Percentiles rank a stretch among this genome's conserved stretches.
Conservation (phyloP, 352 stramenopile species). For the Poterioochromonas sp. region DNA sequence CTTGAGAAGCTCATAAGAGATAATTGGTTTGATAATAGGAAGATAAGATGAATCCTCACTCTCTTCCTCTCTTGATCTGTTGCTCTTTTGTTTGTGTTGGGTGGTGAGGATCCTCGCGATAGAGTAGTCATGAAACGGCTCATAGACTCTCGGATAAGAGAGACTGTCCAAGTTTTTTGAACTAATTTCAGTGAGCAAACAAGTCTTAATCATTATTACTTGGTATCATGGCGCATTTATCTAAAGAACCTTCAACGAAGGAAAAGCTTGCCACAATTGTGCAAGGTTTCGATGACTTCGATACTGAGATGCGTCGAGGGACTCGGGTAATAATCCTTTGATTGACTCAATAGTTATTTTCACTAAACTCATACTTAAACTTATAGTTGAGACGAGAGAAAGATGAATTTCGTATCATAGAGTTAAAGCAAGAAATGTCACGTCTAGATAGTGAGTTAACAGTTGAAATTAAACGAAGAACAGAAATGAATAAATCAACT, state of each 20-base stretch:
- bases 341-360: background rate
- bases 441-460: constrained; percentile 63
- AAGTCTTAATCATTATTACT: too few species aligned
- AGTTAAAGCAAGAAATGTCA: constrained; percentile 69
- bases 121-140: too few species aligned
- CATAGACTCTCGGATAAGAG: too few species aligned
- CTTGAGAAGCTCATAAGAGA: too few species aligned
- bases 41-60: too few species aligned
- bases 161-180: too few species aligned
- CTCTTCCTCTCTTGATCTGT: too few species aligned
- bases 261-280: constrained; percentile 70
- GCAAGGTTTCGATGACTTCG: constrained; percentile 66
- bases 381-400: constrained; percentile 54
- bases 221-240: background rate
- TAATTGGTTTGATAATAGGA: too few species aligned
- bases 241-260: constrained; percentile 51
- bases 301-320: constrained; percentile 70
- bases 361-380: background rate
- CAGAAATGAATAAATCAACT: constrained; percentile 71
- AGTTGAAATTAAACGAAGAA: constrained; percentile 63
- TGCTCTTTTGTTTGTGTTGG: too few species aligned
- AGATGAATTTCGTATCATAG: constrained; percentile 62
- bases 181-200: too few species aligned
- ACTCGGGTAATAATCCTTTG: constrained; percentile 50
- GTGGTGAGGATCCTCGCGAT: too few species aligned